Evolutionary conservation across 345 rosid species (phyloP).

Genomic region (Microthlaspi erraticum): DNA sequence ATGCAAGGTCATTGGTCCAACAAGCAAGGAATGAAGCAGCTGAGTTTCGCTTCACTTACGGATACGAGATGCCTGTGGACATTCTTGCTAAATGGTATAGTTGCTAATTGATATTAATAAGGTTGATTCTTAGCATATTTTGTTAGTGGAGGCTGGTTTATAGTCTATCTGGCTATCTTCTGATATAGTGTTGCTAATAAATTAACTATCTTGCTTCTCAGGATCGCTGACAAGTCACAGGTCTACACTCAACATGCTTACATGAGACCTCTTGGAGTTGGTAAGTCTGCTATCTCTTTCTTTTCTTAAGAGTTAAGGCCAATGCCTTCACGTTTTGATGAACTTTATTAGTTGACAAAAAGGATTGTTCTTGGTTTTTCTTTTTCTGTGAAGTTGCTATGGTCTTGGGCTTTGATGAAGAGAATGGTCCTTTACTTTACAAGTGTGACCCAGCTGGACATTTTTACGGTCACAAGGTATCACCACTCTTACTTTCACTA

Average conservation of each 20-base stretch:
- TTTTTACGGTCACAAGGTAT: slow-evolving; percentile 97
- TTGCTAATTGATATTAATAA: too few relatives aligned
- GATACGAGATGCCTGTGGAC: slow-evolving; percentile 99
- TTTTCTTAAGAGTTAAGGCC: not conserved
- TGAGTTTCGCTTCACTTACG: slow-evolving; percentile 91
- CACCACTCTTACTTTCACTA: not conserved
- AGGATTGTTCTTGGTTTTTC: slow-evolving; percentile 13
- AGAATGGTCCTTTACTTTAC: slow-evolving; percentile 86
- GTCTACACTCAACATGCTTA: slow-evolving; percentile 99
- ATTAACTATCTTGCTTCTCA: slow-evolving; percentile 34
- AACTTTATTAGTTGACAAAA: not conserved
- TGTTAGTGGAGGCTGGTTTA: not conserved
- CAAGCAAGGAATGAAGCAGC: slow-evolving; percentile 99
- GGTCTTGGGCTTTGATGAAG: slow-evolving; percentile 96
- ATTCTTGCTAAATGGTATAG: slow-evolving; percentile 67
- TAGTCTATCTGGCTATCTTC: not conserved
- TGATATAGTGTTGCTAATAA: not conserved
- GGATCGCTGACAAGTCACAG: slow-evolving; percentile 99
- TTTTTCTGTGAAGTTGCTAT: slow-evolving; percentile 71
- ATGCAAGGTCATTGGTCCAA: slow-evolving; percentile 95
- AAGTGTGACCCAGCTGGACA: slow-evolving; percentile 99
- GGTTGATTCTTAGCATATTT: not conserved
- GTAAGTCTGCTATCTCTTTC: slow-evolving; percentile 51
- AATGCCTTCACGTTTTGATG: too few relatives aligned
- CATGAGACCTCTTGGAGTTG: slow-evolving; percentile 99